Evolutionary conservation across 139 green algal species (phyloP), one percentile per base, ranked within the genome.

Genomic region (Gonium pectorale): DNA sequence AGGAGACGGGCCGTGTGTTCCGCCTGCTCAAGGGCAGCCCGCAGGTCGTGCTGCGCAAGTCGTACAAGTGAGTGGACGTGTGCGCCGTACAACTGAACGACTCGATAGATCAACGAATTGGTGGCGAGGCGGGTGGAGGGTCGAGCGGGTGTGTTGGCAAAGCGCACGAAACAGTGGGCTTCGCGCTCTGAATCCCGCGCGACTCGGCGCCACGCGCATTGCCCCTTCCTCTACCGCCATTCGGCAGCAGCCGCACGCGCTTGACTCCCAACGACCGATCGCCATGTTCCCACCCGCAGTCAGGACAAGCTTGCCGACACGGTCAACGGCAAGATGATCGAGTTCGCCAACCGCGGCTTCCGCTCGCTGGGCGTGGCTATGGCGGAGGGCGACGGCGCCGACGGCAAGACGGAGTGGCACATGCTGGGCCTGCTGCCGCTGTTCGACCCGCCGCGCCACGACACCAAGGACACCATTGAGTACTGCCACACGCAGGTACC

Each of bases 401-500:
- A 92, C 38, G 88, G 51, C 62, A 82, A 72, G 56, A 90, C 81
- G 0, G 80, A 90, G 62, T 97, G 92, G 92, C 77, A 94, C 56
- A 91, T 96, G 68, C 67, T 95, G 1, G 92, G 88, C 27, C 89
- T 97, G 79, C 87, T 97, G 72, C 91, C 94, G 1, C 71, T 98
- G 81, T 96, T 96, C 49, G 95, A 98, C 90, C 95, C 95, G 1
- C 95, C 95, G 13, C 90, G 95, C 69, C 91, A 96, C 81, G 95
- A 97, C 90, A 97, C 95, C 73, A 95, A 94, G 88, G 86, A 92
- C 5, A 97, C 94, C 27, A 96, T 97, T 38, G 92, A 94, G 79
- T 67, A 87, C 29, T 96, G 93, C 90, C 82, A 92, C 26, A 66
- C 83, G 35, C 91, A 95, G 88, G 78, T 80, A 63, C n/a, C n/a